Conservation (phyloP, 2,329 filamentous ascomycete genomes). For the Trichoderma simmonsii region DNA sequence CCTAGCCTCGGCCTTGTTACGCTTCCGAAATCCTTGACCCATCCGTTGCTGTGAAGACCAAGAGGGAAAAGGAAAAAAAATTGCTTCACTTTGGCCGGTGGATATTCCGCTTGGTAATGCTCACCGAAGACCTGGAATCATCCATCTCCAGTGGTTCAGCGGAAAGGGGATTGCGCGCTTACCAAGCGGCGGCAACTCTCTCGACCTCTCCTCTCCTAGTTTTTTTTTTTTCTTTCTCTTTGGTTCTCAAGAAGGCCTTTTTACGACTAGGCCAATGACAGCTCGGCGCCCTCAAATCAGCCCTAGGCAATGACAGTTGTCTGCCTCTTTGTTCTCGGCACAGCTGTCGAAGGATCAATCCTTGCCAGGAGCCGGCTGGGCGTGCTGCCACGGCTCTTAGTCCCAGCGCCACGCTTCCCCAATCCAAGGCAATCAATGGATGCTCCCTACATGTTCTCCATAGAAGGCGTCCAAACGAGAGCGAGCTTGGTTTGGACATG, state of each 20-base stretch:
- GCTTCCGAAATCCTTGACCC: conserved; percentile 1
- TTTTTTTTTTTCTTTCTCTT: neutral
- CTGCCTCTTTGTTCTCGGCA: neutral
- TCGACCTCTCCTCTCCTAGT: neutral
- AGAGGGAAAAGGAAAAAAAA: neutral
- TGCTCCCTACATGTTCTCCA: neutral
- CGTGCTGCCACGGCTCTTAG: conserved; percentile 8
- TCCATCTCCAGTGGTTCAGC: neutral
- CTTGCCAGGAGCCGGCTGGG: neutral
- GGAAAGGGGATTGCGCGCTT: neutral
- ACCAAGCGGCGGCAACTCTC: neutral
- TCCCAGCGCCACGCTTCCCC: neutral
- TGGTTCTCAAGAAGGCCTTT: neutral
- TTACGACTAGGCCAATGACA: conserved; percentile 6
- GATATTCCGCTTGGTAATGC: conserved; percentile 8
- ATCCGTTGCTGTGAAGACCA: neutral
- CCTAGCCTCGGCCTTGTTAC: conserved; percentile 11
- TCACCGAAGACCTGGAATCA: neutral
- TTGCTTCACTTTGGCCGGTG: neutral
- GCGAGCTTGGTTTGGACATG: neutral
- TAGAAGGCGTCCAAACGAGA: neutral
- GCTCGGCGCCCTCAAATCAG: conserved; percentile 4
- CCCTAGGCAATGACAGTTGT: conserved; percentile 4
- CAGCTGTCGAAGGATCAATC: neutral
- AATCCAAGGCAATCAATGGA: neutral